A percentile compares a stretch with the other conserved stretches of the same genome.
phyloP scores from a whole-genome alignment of 176 grass and related monocot genomes.

The Oryza rufipogon region DNA sequence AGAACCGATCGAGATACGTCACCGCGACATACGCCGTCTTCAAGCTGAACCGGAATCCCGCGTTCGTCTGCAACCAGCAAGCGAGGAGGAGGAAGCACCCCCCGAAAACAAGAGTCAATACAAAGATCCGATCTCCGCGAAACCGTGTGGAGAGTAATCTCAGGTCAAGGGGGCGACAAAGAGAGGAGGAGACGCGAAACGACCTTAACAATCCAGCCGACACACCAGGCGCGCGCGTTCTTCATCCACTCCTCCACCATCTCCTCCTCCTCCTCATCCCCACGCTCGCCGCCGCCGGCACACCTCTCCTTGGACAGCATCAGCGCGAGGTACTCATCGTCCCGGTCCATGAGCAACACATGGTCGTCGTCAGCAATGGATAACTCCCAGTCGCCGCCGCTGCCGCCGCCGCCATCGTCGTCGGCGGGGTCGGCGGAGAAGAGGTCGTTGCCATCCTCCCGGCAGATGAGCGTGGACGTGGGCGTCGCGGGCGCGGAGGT shows the following conservation, averaged over 20 bases:
- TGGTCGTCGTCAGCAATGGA: constrained; percentile 28
- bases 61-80: constrained; percentile 51
- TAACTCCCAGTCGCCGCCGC: background rate
- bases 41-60: constrained; percentile 52
- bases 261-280: background rate
- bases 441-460: constrained; percentile 57
- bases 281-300: background rate
- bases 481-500: constrained; percentile 46
- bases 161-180: background rate
- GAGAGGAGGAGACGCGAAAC: background rate
- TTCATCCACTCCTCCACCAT: constrained; percentile 49
- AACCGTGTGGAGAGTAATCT: background rate
- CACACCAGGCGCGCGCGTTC: constrained; percentile 53
- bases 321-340: constrained; percentile 65
- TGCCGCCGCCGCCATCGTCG: background rate
- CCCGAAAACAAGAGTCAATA: background rate
- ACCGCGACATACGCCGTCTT: constrained; percentile 84
- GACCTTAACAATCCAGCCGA: constrained; percentile 77
- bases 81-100: background rate
- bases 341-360: constrained; percentile 44
- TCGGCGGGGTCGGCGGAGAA: constrained; percentile 35
- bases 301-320: constrained; percentile 66
- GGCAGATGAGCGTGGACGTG: constrained; percentile 71
- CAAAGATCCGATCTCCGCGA: constrained; percentile 19
- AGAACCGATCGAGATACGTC: constrained; percentile 85